Percentiles rank a stretch among this genome's conserved stretches.
Evolutionary conservation across 2,329 filamentous ascomycete genomes (phyloP).

Genomic region (Stemphylium vesicarium): DNA sequence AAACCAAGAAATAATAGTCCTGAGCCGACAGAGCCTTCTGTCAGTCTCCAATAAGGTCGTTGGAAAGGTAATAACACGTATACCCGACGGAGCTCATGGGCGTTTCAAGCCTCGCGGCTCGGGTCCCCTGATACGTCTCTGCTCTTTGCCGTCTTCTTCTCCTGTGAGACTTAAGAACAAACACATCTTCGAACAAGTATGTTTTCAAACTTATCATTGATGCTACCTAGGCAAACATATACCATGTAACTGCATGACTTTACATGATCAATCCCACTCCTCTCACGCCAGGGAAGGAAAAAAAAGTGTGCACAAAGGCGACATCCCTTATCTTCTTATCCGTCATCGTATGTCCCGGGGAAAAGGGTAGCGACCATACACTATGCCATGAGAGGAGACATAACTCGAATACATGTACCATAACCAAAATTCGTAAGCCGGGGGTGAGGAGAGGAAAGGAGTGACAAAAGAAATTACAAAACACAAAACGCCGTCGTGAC

Average conservation of each 20-base stretch:
- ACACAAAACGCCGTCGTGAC: constrained; percentile 30
- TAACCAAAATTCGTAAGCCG: constrained; percentile 5
- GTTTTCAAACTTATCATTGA: constrained; percentile 13
- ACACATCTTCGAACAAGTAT: not conserved
- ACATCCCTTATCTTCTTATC: not conserved
- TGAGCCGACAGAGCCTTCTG: too few relatives aligned
- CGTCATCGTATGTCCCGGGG: not conserved
- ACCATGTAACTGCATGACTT: not conserved
- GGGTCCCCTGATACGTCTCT: too few relatives aligned
- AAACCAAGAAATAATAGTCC: too few relatives aligned
- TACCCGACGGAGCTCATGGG: too few relatives aligned
- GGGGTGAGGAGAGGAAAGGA: constrained; percentile 8
- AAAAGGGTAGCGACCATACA: constrained; percentile 16
- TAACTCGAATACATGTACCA: constrained; percentile 12
- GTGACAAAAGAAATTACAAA: constrained; percentile 18
- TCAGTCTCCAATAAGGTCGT: too few relatives aligned
- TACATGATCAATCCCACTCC: not conserved
- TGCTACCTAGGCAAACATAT: not conserved
- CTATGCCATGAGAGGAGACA: constrained; percentile 21
- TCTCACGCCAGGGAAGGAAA: not conserved
- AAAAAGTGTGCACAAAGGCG: not conserved
- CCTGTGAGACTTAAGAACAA: not conserved
- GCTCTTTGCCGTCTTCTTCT: too few relatives aligned
- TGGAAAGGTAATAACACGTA: too few relatives aligned
- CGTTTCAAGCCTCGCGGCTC: too few relatives aligned